Base-by-base conservation (phyloP, 768 basidiomycete species). In the Mycena vitilis region DNA sequence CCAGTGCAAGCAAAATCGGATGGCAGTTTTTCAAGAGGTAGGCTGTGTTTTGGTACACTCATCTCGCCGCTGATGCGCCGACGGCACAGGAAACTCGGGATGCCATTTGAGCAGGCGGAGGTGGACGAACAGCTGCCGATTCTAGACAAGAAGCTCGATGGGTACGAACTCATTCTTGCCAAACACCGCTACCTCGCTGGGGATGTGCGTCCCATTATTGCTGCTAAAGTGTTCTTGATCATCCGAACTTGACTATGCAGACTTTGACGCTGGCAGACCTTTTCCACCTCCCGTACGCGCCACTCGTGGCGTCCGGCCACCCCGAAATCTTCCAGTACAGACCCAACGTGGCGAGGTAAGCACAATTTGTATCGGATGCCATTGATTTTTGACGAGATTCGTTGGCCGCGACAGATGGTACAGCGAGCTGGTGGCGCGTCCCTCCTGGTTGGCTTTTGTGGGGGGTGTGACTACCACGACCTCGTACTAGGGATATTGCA, bases 141-240 rank as follows among this genome's bases (percentile, higher is more conserved):
- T 8, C 74, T 82, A 20, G 77, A 79, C 42, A 73, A 65, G 3
- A 80, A 78, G 57, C 77, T 86, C n/a, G 75, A 78, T 11, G 82
- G 71, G 7, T 86, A 85, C 74, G 85, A 86, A 52, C 65, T 68
- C 16, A 79, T 86, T 56, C 77, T 87, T 11, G 68, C 75, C 25
- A 85, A 82, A 73, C 75, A 77, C 56, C 77, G 77, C 60, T 85
- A 83, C 70, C 72, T 85, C 57, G 83, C 79, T 5, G 84, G 84
- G 5, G 79, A 85, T 48, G 81, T 81, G 45, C 60, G 79, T 80
- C 36, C 2, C 22, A 11, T 3, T 16, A 9, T 60, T 12, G 6
- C 22, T 34, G 16, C 5, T 56, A 18, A 7, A 6, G 9, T 0
- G n/a, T 18, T 34, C 34, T 53, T 6, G 16, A 25, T 45, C 34